Evolutionary conservation across 495 filamentous ascomycete species (phyloP).

Genomic region (Coniosporium apollinis): DNA sequence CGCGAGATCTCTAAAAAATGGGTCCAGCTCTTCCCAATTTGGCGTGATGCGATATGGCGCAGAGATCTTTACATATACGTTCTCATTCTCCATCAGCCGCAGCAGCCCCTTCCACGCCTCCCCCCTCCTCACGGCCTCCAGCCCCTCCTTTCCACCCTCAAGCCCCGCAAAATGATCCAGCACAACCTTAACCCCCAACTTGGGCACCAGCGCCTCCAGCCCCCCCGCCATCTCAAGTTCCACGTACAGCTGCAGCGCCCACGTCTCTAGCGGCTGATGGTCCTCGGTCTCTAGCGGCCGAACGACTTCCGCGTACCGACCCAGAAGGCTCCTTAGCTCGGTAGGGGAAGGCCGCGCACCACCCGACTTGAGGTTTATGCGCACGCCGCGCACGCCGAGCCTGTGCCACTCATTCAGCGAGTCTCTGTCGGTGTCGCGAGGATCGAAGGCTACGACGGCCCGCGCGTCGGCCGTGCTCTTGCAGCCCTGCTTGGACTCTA

Average conservation of each 20-base stretch:
- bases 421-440: slow-evolving; percentile 17
- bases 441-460: slow-evolving; percentile 34
- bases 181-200: slow-evolving; percentile 29
- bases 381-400: slow-evolving; percentile 33
- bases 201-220: slow-evolving; percentile 27
- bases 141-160: no score
- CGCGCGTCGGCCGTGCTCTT: no score
- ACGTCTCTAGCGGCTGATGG: no score
- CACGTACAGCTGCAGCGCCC: slow-evolving; percentile 34
- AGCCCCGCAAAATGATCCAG: slow-evolving; percentile 37
- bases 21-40: no score
- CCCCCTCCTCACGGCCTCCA: no score
- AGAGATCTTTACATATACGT: slow-evolving; percentile 33
- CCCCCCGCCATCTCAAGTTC: slow-evolving; percentile 26
- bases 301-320: slow-evolving; percentile 28
- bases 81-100: slow-evolving; percentile 23
- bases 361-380: slow-evolving; percentile 33
- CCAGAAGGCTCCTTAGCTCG: slow-evolving; percentile 23
- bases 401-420: slow-evolving; percentile 30
- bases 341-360: slow-evolving; percentile 21
- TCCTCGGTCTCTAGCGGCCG: slow-evolving; percentile 24
- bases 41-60: slow-evolving; percentile 31
- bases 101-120: slow-evolving; percentile 29
- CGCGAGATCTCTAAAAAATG: no score
- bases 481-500: slow-evolving; percentile 26